Evolutionary conservation across 768 basidiomycete genomes (phyloP), one percentile per base, ranked within the genome.

Genomic region (Rhizopogon vinicolor): DNA sequence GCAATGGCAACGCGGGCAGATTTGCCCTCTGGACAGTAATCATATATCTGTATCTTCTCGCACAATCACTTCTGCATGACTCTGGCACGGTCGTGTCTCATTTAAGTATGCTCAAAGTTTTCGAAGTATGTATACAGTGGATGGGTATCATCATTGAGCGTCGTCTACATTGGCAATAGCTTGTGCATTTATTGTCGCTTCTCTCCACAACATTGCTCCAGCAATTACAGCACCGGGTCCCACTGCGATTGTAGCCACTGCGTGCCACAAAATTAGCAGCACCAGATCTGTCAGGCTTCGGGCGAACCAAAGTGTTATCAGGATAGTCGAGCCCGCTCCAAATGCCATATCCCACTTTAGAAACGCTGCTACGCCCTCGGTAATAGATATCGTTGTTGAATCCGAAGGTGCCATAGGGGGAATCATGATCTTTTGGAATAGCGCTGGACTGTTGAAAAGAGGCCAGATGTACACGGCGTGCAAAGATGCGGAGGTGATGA

Each of bases 1-100:
- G 91, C 91, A 22, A 95, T 96, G 93, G 61, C 81, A 19, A 79
- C 82, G 53, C 78, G 87, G 51, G 81, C 78, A 25, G 64, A 62
- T 12, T 68, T 72, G 44, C 28, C 74, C 14, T 70, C 72, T 10
- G 71, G 70, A 58, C 65, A 75, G 65, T 78, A 63, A 60, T 63
- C 52, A 49, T 54, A 16, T 41, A 28, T 48, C n/a, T 44, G 42
- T 58, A 35, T 51, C 9, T 19, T 55, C 19, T 49, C 9, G 14
- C 14, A 19, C 46, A 49, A 49, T 49, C 22, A 9, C 14, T 37
- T 49, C 35, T 22, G 13, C 35, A 49, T 25, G 22, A 9, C 48
- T 25, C 22, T 16, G 25, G 19, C 35, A 14, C 33, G 48, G 22
- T 13, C 33, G 35, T 22, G 46, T 19, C 3, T 9, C 33, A 14